These are phyloP conservation scores for Termitomyces sp. DNA, from an alignment of 768 basidiomycete species.

Conservation along the genomic window DNA sequence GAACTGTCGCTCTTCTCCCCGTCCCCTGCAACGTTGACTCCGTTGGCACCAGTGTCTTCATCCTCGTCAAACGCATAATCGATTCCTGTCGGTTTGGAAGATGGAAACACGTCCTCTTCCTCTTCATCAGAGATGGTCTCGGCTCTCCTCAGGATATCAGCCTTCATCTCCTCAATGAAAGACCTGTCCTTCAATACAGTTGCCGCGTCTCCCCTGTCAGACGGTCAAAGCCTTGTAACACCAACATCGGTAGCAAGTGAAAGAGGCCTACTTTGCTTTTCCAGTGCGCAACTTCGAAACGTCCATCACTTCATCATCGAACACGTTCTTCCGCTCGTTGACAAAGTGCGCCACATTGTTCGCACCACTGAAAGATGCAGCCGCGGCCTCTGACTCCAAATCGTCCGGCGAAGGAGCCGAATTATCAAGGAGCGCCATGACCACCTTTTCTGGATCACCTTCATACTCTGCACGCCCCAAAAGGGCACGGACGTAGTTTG, in stretches of 20 bases:
- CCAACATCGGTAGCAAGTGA: slow-evolving; percentile 1
- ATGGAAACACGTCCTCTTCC: slow-evolving; percentile 22
- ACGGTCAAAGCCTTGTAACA: not conserved
- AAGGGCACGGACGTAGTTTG: slow-evolving; percentile 53
- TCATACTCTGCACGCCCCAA: slow-evolving; percentile 45
- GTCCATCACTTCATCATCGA: slow-evolving; percentile 71
- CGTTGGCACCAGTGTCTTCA: slow-evolving; percentile 44
- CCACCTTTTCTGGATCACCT: slow-evolving; percentile 56
- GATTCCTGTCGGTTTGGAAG: slow-evolving; percentile 24
- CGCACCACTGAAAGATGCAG: not conserved
- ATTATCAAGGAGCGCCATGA: slow-evolving; percentile 73
- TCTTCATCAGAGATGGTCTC: slow-evolving; percentile 66
- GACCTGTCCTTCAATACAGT: slow-evolving; percentile 48
- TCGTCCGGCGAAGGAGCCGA: slow-evolving; percentile 44
- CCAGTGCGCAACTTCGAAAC: slow-evolving; percentile 52
- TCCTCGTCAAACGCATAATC: slow-evolving; percentile 35
- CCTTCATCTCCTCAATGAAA: slow-evolving; percentile 73
- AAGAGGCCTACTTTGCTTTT: slow-evolving; percentile 40
- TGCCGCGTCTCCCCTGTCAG: slow-evolving; percentile 38
- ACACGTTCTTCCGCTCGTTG: slow-evolving; percentile 63
- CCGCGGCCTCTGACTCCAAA: slow-evolving; percentile 13
- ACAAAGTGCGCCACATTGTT: slow-evolving; percentile 16
- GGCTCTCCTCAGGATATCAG: slow-evolving; percentile 72
- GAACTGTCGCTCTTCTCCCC: slow-evolving; percentile 41
- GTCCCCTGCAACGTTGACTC: slow-evolving; percentile 51